Conservation (phyloP, 2,329 filamentous ascomycete genomes). For the Fusarium heterosporum region DNA sequence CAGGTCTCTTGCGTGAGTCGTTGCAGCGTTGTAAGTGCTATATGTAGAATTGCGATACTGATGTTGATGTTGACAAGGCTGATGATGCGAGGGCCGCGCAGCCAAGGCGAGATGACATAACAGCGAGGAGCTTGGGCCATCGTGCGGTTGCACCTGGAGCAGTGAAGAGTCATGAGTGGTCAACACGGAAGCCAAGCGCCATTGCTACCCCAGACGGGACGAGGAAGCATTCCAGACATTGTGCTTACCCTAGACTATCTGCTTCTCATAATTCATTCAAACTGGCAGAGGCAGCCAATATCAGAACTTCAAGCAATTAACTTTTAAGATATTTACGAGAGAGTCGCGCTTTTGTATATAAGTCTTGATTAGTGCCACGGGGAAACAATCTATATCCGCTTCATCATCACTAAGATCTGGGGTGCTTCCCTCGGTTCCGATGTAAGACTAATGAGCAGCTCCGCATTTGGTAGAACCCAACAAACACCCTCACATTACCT, state of each 20-base stretch:
- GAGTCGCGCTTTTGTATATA: neutral
- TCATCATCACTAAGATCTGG: slow-evolving; percentile 11
- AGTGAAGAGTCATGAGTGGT: slow-evolving; percentile 22
- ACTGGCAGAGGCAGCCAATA: neutral
- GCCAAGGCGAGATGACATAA: slow-evolving; percentile 29
- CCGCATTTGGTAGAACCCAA: slow-evolving; percentile 21
- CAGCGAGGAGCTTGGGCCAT: slow-evolving; percentile 37
- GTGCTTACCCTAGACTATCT: slow-evolving; percentile 19
- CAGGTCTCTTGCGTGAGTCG: neutral
- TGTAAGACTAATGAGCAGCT: slow-evolving; percentile 5
- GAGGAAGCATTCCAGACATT: slow-evolving; percentile 8
- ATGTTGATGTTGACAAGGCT: slow-evolving; percentile 34
- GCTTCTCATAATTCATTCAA: neutral
- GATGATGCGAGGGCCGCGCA: slow-evolving; percentile 13
- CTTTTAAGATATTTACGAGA: neutral
- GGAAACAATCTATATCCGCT: slow-evolving; percentile 6
- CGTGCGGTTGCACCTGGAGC: slow-evolving; percentile 26
- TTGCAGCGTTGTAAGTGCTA: neutral
- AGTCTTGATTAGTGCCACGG: neutral
- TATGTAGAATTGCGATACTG: slow-evolving; percentile 1
- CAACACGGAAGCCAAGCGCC: slow-evolving; percentile 5
- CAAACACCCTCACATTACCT: neutral
- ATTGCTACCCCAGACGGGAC: slow-evolving; percentile 9
- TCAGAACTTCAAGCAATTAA: neutral
- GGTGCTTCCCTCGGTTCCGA: slow-evolving; percentile 2